Conservation (phyloP, 768 basidiomycete genomes). For the Pleurotus ostreatus region DNA sequence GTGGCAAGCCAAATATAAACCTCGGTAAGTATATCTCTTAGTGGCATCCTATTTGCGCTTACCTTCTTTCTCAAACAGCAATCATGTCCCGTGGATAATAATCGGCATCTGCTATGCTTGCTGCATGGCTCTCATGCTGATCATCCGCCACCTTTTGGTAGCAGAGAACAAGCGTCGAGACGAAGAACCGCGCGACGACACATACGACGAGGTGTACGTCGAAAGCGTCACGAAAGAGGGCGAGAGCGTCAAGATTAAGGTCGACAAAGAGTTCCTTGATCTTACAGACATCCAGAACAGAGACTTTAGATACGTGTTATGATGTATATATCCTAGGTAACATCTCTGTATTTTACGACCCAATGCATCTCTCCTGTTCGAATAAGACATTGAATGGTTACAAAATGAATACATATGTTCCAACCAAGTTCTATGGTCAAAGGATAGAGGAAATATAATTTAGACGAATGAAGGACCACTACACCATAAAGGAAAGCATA, state of each 20-base stretch:
- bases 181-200: conserved; percentile 43
- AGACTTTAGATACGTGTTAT: conserved; percentile 71
- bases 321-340: conserved; percentile 7
- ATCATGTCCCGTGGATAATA: conserved; percentile 74
- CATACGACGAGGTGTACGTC: conserved; percentile 61
- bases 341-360: not conserved
- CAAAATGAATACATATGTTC: not conserved
- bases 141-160: conserved; percentile 49
- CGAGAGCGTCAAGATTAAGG: conserved; percentile 45
- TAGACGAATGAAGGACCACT: too few relatives aligned
- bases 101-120: conserved; percentile 60
- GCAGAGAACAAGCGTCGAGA: conserved; percentile 66
- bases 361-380: not conserved
- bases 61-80: conserved; percentile 31
- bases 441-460: too few relatives aligned
- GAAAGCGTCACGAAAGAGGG: conserved; percentile 51
- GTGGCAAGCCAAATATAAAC: conserved; percentile 68
- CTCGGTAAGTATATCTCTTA: conserved; percentile 37
- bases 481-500: too few relatives aligned
- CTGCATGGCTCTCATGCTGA: conserved; percentile 43
- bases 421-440: too few relatives aligned
- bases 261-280: conserved; percentile 74
- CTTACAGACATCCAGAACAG: conserved; percentile 70
- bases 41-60: not conserved
- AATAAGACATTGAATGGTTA: not conserved